phyloP scores from a whole-genome alignment of 2,329 filamentous ascomycete species.

The Cytospora mali region DNA sequence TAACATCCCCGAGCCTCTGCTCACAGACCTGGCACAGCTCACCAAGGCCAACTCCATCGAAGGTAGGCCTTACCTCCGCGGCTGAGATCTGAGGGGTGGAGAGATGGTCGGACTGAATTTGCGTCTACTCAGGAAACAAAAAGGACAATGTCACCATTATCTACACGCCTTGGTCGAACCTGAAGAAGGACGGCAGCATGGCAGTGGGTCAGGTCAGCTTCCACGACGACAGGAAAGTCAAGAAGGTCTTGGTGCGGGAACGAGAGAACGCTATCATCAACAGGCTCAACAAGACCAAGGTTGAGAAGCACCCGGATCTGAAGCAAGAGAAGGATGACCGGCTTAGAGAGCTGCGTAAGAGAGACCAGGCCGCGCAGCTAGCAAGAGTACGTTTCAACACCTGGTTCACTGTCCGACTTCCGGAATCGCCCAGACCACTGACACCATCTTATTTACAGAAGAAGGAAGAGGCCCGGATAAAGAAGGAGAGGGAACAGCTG shows the following conservation, averaged over 20 bases:
- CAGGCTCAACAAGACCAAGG: conserved; percentile 94
- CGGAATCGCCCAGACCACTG: not conserved
- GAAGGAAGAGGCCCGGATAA: conserved; percentile 73
- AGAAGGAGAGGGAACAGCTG: conserved; percentile 82
- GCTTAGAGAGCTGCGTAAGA: conserved; percentile 69
- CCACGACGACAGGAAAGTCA: conserved; percentile 83
- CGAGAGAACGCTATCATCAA: conserved; percentile 93
- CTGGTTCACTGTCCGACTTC: not conserved
- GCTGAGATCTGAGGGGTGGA: not conserved
- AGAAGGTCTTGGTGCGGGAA: conserved; percentile 75
- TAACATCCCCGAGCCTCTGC: conserved; percentile 69
- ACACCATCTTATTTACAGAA: conserved; percentile 49
- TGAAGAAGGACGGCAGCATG: conserved; percentile 96
- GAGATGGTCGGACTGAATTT: not conserved
- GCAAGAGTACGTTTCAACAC: conserved; percentile 56
- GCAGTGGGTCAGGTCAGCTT: conserved; percentile 93
- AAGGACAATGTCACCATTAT: conserved; percentile 97
- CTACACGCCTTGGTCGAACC: conserved; percentile 94
- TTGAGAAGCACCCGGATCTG: conserved; percentile 85
- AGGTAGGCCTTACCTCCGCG: conserved; percentile 52
- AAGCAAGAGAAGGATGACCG: conserved; percentile 79
- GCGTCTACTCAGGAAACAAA: conserved; percentile 76
- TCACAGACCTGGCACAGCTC: conserved; percentile 91
- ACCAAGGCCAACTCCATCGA: conserved; percentile 99
- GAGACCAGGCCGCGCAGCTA: conserved; percentile 65